Evolutionary conservation across 1,139 yeast species (phyloP), one percentile per base, ranked within the genome.

Genomic region (Ogataea hybrid): DNA sequence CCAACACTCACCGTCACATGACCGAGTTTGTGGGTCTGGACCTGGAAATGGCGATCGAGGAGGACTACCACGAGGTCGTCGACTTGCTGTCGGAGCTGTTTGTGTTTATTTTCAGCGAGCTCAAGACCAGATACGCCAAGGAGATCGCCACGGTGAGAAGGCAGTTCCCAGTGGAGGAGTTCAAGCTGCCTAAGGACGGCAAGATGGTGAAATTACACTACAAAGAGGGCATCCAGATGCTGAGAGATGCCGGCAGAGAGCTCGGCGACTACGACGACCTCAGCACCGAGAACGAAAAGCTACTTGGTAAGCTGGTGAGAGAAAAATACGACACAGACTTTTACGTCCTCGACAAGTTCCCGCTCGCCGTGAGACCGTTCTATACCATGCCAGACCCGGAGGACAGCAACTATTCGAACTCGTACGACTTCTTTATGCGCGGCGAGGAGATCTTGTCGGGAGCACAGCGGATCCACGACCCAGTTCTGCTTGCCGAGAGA

Each of bases 361-460:
- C 98, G 58, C 74, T 89, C 61, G 95, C 87, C 23, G 78, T 89
- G 45, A 84, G 99, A 73, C 99, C 99, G 47, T 92, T 92, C 78
- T 92, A 92, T 77, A 92, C 99, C 45, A 92, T 94, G 98, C 97
- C 98, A 49, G 97, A 90, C 64, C 77, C 97, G 15, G 84, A 81
- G 61, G 89, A 94, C 70, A 79, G 96, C 52, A 76, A 83, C 58
- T 89, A 89, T 71, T 89, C 97, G 54, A 92, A 92, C 79, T 84
- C 94, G 15, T 85, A 90, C 65, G 99, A 92, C 73, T 92, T 94
- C 81, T 94, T 94, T 75, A 92, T 92, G 97, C 84, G 98, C 72
- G 99, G 99, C 63, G 98, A 92, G 73, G 99, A 92, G 70, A 92
- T 92, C 59, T 73, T 92, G 58, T 89, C 97, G 18, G 99, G 99